phyloP scores from a whole-genome alignment of 148 eudicot genomes.

The Tetragonia tetragonoides region DNA sequence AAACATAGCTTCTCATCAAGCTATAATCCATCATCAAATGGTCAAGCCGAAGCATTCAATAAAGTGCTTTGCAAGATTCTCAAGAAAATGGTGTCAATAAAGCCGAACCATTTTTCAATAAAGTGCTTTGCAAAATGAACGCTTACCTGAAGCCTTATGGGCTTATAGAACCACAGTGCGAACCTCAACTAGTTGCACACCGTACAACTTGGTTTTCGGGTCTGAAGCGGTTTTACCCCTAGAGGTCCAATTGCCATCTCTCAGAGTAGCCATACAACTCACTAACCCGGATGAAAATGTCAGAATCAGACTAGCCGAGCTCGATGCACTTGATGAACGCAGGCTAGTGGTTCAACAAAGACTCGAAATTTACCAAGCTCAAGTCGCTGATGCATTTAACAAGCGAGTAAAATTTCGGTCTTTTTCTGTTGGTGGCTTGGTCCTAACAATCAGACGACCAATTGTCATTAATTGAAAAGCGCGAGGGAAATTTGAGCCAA shows the following conservation, averaged over 20 bases:
- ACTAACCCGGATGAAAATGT: neutral
- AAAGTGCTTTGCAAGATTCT: neutral
- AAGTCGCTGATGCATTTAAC: neutral
- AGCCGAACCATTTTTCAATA: too few species aligned
- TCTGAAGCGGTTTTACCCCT: neutral
- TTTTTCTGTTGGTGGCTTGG: neutral
- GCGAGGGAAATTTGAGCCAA: neutral
- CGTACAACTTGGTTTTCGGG: neutral
- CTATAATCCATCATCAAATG: conserved; percentile 6
- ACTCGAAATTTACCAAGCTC: neutral
- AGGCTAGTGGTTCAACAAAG: neutral
- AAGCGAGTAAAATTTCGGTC: neutral
- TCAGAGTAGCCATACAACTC: neutral
- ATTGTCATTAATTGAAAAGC: neutral
- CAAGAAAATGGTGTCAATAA: conserved; percentile 1
- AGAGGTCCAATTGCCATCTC: neutral
- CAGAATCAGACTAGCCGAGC: neutral
- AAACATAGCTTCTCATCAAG: conserved; percentile 2
- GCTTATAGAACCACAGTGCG: conserved; percentile 2
- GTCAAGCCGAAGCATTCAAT: conserved; percentile 1
- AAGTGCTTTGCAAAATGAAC: too few species aligned
- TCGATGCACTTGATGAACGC: conserved; percentile 1
- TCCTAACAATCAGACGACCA: neutral
- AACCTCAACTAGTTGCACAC: neutral
- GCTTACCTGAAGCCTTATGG: conserved; percentile 5